Conservation (phyloP, 306 rosid species). For the Inga leiocalycina region DNA sequence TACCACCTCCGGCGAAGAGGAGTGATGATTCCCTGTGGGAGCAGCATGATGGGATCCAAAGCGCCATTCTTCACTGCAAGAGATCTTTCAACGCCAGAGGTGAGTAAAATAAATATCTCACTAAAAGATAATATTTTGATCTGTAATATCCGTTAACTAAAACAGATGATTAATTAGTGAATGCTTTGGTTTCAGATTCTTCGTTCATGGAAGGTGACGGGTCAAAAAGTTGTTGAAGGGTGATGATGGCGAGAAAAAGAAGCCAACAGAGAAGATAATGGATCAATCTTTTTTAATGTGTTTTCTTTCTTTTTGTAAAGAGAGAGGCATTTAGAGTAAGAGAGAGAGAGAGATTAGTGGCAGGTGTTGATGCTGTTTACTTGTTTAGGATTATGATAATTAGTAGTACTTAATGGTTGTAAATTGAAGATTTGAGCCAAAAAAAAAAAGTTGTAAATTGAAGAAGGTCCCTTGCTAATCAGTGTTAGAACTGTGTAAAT, state of each 20-base stretch:
- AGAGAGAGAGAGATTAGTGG: background rate
- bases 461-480: slow-evolving; percentile 33
- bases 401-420: slow-evolving; percentile 18
- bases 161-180: background rate
- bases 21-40: slow-evolving; percentile 71
- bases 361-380: background rate
- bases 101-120: background rate
- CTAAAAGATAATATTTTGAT: background rate
- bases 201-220: slow-evolving; percentile 37
- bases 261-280: background rate
- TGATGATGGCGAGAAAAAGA: background rate
- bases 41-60: slow-evolving; percentile 86
- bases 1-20: slow-evolving; percentile 48
- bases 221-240: slow-evolving; percentile 1
- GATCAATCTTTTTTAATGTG: background rate
- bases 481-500: slow-evolving; percentile 35
- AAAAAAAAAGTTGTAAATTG: slow-evolving; percentile 13
- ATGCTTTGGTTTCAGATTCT: slow-evolving; percentile 26
- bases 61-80: slow-evolving; percentile 95
- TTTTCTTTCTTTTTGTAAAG: slow-evolving; percentile 33
- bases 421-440: slow-evolving; percentile 13
- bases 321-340: background rate
- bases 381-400: slow-evolving; percentile 37
- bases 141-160: background rate
- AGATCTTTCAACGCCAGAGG: slow-evolving; percentile 76